Evolutionary conservation across 1,139 yeast species (phyloP), one percentile per base, ranked within the genome.

Genomic region (Yamadazyma diospyri): DNA sequence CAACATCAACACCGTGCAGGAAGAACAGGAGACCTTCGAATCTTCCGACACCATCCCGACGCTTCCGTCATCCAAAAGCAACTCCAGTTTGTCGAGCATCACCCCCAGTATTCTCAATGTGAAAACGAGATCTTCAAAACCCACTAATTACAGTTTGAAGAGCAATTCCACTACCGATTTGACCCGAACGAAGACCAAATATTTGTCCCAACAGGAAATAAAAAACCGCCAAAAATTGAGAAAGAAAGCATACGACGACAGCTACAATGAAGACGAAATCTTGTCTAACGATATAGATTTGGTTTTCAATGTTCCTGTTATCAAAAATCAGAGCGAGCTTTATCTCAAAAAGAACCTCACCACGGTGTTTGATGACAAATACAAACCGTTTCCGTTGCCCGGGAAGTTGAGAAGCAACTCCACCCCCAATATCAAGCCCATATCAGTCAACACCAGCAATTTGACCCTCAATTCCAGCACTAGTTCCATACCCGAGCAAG

Each of bases 261-360:
- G 63, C 42, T 69, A 65, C 33, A 57, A 59, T 39, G 74, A 69
- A 37, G 72, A 66, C 34, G 70, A 64, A 31, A 59, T 67, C 13
- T 44, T 64, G 25, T 48, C 59, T 11, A 59, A 60, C 41, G 72
- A 66, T 39, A 48, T 64, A 35, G 68, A 64, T 35, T 51, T 66
- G 29, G 64, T 67, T 5, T 69, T 68, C 43, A 69, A 69, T 39
- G 74, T 69, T 11, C 75, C 75, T 1, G 60, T 69, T 9, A 61
- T 69, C 22, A 58, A 59, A 38, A 62, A 57, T 42, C 61, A 60
- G 36, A 57, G 59, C 31, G 68, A 64, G 33, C 40, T 66, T 23
- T 67, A 58, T 39, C 41, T 55, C 30, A 45, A 53, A 17, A 46
- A 50, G 24, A 32, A 32, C 15, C 41, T 57, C 23, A 50, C 61